Conservation (phyloP, 2,329 filamentous ascomycete genomes). For the Trichoderma citrinoviride region DNA sequence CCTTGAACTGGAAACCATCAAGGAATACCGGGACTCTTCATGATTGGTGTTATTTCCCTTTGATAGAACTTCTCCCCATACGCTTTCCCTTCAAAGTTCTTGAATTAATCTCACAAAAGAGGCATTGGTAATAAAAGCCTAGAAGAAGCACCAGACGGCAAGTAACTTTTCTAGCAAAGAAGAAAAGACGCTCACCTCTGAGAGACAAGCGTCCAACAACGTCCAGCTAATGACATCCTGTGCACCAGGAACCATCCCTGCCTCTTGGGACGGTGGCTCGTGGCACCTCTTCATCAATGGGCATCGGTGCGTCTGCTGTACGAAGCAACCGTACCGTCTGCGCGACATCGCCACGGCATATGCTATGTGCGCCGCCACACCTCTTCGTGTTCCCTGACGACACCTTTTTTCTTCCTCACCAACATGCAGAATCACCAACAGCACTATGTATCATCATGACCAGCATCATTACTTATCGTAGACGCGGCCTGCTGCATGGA, state of each 20-base stretch:
- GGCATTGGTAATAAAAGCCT: no score
- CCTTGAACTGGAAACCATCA: not conserved
- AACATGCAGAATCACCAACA: no score
- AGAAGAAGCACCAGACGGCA: no score
- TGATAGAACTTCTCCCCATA: no score
- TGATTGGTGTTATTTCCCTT: no score
- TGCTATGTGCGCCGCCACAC: not conserved
- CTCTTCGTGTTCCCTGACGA: not conserved
- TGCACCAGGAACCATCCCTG: not conserved
- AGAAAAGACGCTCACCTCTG: no score
- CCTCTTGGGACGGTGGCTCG: not conserved
- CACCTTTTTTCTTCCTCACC: not conserved
- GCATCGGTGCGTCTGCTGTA: constrained; percentile 13
- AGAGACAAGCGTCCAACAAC: not conserved
- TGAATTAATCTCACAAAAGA: no score
- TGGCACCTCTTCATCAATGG: constrained; percentile 8
- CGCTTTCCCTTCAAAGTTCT: no score
- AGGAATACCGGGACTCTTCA: not conserved
- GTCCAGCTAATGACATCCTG: not conserved
- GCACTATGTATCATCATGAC: no score
- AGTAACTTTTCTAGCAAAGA: no score
- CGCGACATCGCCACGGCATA: constrained; percentile 8
- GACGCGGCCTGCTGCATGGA: constrained; percentile 1
- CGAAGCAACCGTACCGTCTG: not conserved
- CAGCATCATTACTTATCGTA: not conserved